Percentiles rank a stretch among this genome's conserved stretches.
Evolutionary conservation across 352 stramenopile genomes (phyloP).

Genomic region (Phytopythium cucurbitacearum): DNA sequence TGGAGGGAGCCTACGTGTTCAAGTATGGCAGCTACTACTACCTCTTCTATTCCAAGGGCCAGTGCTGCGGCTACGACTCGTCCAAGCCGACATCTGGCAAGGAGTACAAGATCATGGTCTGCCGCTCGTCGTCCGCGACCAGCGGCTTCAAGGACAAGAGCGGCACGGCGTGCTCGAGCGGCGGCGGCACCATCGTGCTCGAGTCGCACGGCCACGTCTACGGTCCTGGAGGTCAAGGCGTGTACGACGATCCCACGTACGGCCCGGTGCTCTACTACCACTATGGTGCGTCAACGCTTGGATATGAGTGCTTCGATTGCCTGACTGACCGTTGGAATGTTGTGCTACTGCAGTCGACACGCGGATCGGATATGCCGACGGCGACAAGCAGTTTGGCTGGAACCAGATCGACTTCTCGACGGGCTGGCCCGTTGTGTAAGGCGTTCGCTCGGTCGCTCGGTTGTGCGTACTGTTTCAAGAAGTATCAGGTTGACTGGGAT

Average conservation of each 20-base stretch:
- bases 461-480: no score
- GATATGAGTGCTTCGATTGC: neutral
- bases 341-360: constrained; percentile 32
- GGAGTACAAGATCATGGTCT: constrained; percentile 44
- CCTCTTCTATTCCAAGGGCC: constrained; percentile 36
- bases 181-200: constrained; percentile 39
- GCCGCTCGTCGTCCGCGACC: constrained; percentile 29
- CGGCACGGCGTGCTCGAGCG: constrained; percentile 25
- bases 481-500: no score
- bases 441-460: no score
- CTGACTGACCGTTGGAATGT: constrained; percentile 11
- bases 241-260: constrained; percentile 37
- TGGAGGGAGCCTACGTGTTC: constrained; percentile 40
- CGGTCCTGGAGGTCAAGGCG: constrained; percentile 38
- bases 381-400: constrained; percentile 47
- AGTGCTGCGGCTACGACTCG: constrained; percentile 28
- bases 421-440: constrained; percentile 37
- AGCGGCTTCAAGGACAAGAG: constrained; percentile 34
- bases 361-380: constrained; percentile 35
- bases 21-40: constrained; percentile 33
- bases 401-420: constrained; percentile 46
- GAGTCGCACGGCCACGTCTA: constrained; percentile 39
- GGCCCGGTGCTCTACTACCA: constrained; percentile 50
- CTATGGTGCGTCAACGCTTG: constrained; percentile 24
- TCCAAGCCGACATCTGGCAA: constrained; percentile 21